phyloP scores from a whole-genome alignment of 805 yeast genomes.

The Kazachstania kunashirensis region DNA sequence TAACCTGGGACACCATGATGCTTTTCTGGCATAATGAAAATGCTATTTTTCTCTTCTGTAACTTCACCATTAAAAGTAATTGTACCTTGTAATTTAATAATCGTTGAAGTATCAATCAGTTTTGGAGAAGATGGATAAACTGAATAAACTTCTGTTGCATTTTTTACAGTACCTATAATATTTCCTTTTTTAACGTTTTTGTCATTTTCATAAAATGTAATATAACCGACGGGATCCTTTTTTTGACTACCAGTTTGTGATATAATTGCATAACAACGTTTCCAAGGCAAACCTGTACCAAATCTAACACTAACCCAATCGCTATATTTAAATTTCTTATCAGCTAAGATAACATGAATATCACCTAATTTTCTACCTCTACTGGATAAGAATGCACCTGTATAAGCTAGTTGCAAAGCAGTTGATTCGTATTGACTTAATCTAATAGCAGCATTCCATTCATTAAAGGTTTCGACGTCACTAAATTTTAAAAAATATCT shows the following conservation, averaged over 20 bases:
- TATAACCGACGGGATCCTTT: constrained; percentile 44
- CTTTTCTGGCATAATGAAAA: constrained; percentile 56
- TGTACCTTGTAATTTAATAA: constrained; percentile 79
- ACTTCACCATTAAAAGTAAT: constrained; percentile 49
- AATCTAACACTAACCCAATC: constrained; percentile 93
- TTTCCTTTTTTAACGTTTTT: constrained; percentile 56
- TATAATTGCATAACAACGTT: constrained; percentile 81
- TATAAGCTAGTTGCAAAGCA: constrained; percentile 85
- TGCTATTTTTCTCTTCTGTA: constrained; percentile 35
- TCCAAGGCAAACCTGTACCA: constrained; percentile 98
- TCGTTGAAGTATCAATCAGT: constrained; percentile 76
- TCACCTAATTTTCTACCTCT: constrained; percentile 82
- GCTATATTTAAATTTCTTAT: constrained; percentile 74
- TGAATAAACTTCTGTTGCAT: constrained; percentile 69
- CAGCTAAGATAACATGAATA: constrained; percentile 67
- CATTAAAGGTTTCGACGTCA: constrained; percentile 50
- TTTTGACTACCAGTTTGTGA: constrained; percentile 46
- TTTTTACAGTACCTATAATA: constrained; percentile 72
- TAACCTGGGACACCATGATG: constrained; percentile 66
- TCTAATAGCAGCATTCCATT: constrained; percentile 79
- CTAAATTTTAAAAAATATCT: constrained; percentile 74
- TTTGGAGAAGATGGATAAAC: constrained; percentile 78
- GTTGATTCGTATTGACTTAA: constrained; percentile 72
- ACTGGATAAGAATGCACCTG: constrained; percentile 85
- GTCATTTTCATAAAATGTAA: constrained; percentile 71